Evolutionary conservation across 1,139 yeast species (phyloP).

Genomic region (Saccharomyces hybrid): DNA sequence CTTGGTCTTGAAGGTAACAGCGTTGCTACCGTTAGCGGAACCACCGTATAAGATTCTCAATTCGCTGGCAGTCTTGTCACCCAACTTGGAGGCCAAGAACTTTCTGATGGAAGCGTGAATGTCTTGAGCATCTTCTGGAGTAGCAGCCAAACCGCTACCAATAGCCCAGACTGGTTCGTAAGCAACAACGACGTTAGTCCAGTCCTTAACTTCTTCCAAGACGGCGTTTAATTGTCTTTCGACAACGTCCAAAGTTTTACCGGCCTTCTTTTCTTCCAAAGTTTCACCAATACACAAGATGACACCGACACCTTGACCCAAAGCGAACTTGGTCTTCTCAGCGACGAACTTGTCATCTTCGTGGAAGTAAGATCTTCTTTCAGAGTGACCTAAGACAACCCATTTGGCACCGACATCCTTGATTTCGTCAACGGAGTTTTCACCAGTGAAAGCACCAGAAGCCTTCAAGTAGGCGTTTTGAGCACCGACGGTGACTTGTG

Average conservation of each 20-base stretch:
- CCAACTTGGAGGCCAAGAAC: conserved; percentile 70
- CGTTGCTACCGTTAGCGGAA: conserved; percentile 94
- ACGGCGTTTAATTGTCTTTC: conserved; percentile 90
- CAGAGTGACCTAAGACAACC: conserved; percentile 98
- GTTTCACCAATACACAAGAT: conserved; percentile 97
- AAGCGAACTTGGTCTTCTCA: conserved; percentile 88
- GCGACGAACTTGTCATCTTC: conserved; percentile 92
- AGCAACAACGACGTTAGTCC: conserved; percentile 91
- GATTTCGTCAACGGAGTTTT: conserved; percentile 79
- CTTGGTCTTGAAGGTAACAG: conserved; percentile 84
- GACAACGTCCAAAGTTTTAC: conserved; percentile 77
- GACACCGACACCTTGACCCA: conserved; percentile 80
- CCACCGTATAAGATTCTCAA: conserved; percentile 98
- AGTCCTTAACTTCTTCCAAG: conserved; percentile 73
- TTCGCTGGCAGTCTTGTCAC: conserved; percentile 65
- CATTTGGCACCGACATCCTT: conserved; percentile 90
- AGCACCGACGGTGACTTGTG: conserved; percentile 72
- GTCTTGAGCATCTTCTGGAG: conserved; percentile 94
- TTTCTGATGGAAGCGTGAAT: conserved; percentile 87
- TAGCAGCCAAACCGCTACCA: conserved; percentile 99
- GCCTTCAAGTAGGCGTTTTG: conserved; percentile 85
- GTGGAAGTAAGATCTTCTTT: conserved; percentile 90
- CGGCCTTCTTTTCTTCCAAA: conserved; percentile 87
- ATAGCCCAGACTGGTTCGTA: conserved; percentile 99
- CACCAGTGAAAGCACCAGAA: conserved; percentile 98